phyloP scores from a whole-genome alignment of 768 basidiomycete species.

The Goffeauzyma gilvescens region DNA sequence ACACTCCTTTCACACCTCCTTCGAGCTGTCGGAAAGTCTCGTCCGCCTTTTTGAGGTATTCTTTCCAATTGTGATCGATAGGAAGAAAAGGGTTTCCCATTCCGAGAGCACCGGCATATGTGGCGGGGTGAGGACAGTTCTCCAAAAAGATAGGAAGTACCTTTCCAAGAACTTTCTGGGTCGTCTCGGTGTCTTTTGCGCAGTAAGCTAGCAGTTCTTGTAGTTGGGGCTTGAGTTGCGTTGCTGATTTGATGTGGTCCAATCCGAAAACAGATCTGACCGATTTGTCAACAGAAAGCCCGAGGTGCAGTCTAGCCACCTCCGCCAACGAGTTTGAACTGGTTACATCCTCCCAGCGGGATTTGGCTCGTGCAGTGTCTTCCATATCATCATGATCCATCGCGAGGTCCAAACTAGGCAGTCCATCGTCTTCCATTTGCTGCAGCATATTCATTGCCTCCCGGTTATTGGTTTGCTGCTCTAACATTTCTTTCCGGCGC shows the following conservation, averaged over 20 bases:
- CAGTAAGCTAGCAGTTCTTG: slow-evolving; percentile 68
- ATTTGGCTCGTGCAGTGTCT: slow-evolving; percentile 37
- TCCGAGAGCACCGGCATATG: slow-evolving; percentile 69
- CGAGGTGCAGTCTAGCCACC: slow-evolving; percentile 76
- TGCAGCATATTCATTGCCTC: slow-evolving; percentile 28
- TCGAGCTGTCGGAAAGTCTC: slow-evolving; percentile 51
- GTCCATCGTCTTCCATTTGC: slow-evolving; percentile 26
- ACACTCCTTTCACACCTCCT: slow-evolving; percentile 41
- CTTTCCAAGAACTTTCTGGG: slow-evolving; percentile 56
- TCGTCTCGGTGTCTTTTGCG: slow-evolving; percentile 62
- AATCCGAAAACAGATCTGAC: slow-evolving; percentile 39
- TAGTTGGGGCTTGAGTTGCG: slow-evolving; percentile 47
- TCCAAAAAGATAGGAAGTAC: slow-evolving; percentile 63
- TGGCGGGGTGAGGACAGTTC: slow-evolving; percentile 77
- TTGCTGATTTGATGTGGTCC: slow-evolving; percentile 53
- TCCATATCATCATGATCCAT: slow-evolving; percentile 15
- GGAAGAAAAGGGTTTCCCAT: slow-evolving; percentile 87
- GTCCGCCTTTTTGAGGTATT: slow-evolving; percentile 63
- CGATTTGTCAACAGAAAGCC: slow-evolving; percentile 57
- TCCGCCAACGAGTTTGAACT: slow-evolving; percentile 80
- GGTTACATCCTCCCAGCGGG: slow-evolving; percentile 86
- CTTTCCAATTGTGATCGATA: slow-evolving; percentile 75
- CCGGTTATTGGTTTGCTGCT: slow-evolving; percentile 40
- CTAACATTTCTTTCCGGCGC: slow-evolving; percentile 53
- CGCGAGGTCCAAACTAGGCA: not conserved